Evolutionary conservation across 177 flowering plant genomes (phyloP).

Genomic region (Telopea speciosissima): DNA sequence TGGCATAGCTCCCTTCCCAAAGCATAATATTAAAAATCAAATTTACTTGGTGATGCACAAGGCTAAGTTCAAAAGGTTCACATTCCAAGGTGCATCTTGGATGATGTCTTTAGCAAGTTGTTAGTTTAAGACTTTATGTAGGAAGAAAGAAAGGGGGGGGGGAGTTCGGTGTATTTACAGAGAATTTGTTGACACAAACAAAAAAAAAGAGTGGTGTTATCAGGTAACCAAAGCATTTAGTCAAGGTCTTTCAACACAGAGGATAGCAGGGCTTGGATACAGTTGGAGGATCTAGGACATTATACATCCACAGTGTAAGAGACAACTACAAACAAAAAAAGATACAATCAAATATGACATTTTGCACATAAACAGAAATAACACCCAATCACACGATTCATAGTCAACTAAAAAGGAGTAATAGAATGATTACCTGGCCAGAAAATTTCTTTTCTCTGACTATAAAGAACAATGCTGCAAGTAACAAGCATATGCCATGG

Average conservation of each 20-base stretch:
- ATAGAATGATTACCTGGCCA: constrained; percentile 45
- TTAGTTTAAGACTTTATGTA: background rate
- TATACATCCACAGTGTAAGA: too few relatives aligned
- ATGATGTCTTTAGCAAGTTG: background rate
- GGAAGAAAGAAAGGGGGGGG: background rate
- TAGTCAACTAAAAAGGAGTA: background rate
- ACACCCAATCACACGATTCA: background rate
- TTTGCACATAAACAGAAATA: background rate
- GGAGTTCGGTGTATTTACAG: too few relatives aligned
- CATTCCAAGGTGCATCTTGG: background rate
- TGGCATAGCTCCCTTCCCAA: background rate
- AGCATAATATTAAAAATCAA: background rate
- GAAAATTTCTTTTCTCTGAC: constrained; percentile 69
- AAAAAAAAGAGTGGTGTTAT: too few relatives aligned
- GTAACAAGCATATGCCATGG: constrained; percentile 90
- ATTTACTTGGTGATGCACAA: background rate
- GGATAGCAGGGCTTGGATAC: too few relatives aligned
- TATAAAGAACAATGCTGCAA: constrained; percentile 58
- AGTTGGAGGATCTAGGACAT: too few relatives aligned
- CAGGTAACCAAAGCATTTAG: too few relatives aligned
- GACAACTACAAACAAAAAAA: too few relatives aligned
- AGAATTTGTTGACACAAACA: too few relatives aligned
- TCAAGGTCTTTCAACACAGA: too few relatives aligned
- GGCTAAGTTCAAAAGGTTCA: background rate
- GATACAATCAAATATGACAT: too few relatives aligned